Conservation (phyloP, 1,284 basidiomycete species). For the Trametes hirsuta region DNA sequence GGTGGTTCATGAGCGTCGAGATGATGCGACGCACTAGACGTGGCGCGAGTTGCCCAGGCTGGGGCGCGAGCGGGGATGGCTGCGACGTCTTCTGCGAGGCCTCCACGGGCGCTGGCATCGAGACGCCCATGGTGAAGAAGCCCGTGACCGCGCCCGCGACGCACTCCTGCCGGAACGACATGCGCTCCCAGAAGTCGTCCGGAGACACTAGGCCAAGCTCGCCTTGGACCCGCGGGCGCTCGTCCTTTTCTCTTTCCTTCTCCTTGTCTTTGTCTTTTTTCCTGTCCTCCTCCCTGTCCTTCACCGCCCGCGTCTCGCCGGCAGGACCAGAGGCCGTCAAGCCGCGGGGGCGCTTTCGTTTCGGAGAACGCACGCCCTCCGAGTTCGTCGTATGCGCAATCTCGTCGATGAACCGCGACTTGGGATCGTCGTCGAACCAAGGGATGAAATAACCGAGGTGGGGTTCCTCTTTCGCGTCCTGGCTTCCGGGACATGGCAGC, state of each 20-base stretch:
- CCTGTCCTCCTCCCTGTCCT: conserved; percentile 35
- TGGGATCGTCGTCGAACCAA: conserved; percentile 91
- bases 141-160: conserved; percentile 83
- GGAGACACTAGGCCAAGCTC: conserved; percentile 59
- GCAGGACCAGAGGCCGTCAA: conserved; percentile 12
- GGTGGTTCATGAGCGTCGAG: conserved; percentile 66
- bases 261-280: conserved; percentile 31
- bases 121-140: conserved; percentile 74
- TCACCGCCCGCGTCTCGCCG: conserved; percentile 20
- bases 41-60: conserved; percentile 62
- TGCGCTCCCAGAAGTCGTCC: conserved; percentile 92
- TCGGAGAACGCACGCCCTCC: conserved; percentile 61
- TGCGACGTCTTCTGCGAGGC: conserved; percentile 24
- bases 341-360: conserved; percentile 49
- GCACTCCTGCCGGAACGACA: conserved; percentile 95
- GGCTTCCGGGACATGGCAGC: conserved; percentile 55
- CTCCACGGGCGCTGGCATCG: conserved; percentile 18
- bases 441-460: conserved; percentile 82
- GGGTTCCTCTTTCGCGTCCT: conserved; percentile 28
- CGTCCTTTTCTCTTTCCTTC: no score
- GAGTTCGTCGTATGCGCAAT: conserved; percentile 70
- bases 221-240: conserved; percentile 34
- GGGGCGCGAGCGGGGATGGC: conserved; percentile 50
- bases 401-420: conserved; percentile 89
- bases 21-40: conserved; percentile 72